Conservation (phyloP, 2,329 filamentous ascomycete genomes). For the Microascus cirrosus region DNA sequence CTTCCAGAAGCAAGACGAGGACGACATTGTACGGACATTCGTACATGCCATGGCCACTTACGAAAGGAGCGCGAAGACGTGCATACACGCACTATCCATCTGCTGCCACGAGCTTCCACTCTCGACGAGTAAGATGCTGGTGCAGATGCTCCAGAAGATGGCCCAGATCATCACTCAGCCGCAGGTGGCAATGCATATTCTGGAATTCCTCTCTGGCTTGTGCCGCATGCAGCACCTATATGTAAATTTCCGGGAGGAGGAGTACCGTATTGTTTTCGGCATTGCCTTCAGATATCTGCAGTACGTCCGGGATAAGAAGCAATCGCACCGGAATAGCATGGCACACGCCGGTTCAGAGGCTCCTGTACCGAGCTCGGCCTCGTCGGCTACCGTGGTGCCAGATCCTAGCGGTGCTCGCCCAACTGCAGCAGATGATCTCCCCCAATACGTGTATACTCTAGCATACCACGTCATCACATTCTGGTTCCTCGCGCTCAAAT, state of each 20-base stretch:
- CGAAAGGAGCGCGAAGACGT: conserved; percentile 81
- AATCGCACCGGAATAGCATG: conserved; percentile 30
- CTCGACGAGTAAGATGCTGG: conserved; percentile 75
- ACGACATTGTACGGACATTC: conserved; percentile 81
- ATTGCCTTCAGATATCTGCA: conserved; percentile 92
- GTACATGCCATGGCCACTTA: conserved; percentile 72
- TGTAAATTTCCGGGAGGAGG: conserved; percentile 80
- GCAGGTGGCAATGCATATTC: conserved; percentile 82
- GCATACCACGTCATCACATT: conserved; percentile 94
- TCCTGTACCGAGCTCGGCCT: neutral
- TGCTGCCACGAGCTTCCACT: conserved; percentile 90
- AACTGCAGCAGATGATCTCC: conserved; percentile 55
- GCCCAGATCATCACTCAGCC: conserved; percentile 91
- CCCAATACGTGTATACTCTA: conserved; percentile 86
- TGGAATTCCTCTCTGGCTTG: conserved; percentile 88
- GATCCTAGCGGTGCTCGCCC: conserved; percentile 4
- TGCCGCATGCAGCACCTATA: conserved; percentile 77
- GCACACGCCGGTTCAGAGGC: neutral
- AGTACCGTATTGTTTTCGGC: conserved; percentile 88
- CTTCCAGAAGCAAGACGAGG: conserved; percentile 75
- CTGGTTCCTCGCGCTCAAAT: conserved; percentile 87
- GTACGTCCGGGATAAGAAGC: conserved; percentile 62
- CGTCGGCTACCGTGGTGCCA: neutral
- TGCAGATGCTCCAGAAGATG: conserved; percentile 85
- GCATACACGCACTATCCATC: conserved; percentile 88